Evolutionary conservation across 2,329 filamentous ascomycete genomes (phyloP), one percentile per base, ranked within the genome.

Genomic region (Trichoderma afroharzianum): DNA sequence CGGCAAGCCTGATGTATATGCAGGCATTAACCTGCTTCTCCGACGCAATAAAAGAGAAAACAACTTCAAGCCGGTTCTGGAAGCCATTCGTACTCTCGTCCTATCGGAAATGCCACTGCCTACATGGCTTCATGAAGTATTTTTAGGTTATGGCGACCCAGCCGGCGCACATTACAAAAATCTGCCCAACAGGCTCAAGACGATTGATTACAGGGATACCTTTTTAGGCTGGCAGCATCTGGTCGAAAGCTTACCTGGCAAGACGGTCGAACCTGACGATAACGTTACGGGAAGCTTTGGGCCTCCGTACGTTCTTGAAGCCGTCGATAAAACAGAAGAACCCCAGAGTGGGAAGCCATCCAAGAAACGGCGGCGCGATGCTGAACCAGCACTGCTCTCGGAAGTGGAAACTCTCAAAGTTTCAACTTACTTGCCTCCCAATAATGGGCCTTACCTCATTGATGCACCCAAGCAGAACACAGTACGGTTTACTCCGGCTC

Each of bases 161-260:
- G 88, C 93, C 33, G 91, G 93, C 72, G 96, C 96, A 39, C 92
- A 90, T 26, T 97, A 97, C 82, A 94, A 93, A 74, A 91, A 94
- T 64, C 83, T 99, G 18, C 83, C 92, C 1, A 96, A 94, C 79
- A 88, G 91, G 72, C 85, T 97, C 74, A 90, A 90, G 76, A 93
- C 88, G 70, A 85, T 99, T 68, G 94, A 99, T 80, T 98, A 94
- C 79, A 88, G 94, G 70, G 97, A 99, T 79, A 98, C 96, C 0
- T 98, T 99, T 79, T 82, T 98, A 72, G 91, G 98, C 82, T 98
- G 95, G 95, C 91, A 97, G 76, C 97, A 99, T 84, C 86, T 99
- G 43, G 87, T 95, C 57, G 93, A 96, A 80, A 96, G 93, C 78
- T 87, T 97, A 73, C 93, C 94, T n/a, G 94, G 93, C 26, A 95